Evolutionary conservation across 441 rosid species (phyloP), one percentile per base, ranked within the genome.

Genomic region (Omphalea diandra): DNA sequence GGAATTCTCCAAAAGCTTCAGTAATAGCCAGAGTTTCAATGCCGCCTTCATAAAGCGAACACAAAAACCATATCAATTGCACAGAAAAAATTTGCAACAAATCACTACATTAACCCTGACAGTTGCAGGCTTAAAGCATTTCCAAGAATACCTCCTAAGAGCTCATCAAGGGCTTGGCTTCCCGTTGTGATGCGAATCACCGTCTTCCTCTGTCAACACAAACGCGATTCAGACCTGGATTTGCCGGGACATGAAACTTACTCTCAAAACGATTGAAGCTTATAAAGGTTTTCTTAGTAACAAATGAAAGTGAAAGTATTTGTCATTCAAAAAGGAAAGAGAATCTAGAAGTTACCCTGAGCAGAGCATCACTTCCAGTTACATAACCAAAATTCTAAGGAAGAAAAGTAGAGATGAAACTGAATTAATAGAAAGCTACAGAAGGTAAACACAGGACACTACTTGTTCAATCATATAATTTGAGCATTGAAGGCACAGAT

Each of bases 1-100:
- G 76, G 52, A 88, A 93, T 69, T 88, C 93, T 38, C 97, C 98
- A 88, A 90, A 93, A 74, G 99, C 97, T 89, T 93, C 98, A 12
- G 97, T 93, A 44, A 95, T 91, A 52, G 86, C 83, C 29, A 67
- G 58, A 72, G 99, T 88, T 78, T 90, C 95, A 29, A 93, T 77
- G 22, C 98, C 97, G 69, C 99, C 97, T 93, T 63, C 75, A 2
- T n/a, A 68, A 63, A 67, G 38, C 70, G 66, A 66, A 44, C 44
- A 52, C 38, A 63, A 0, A 68, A 72, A 32, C 35, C 11, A 59
- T n/a, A 52, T 60, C 44, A 56, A n/a, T 46, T 35, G 36, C 60
- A 53, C 44, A 65, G 0, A 72, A 75, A 47, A 7, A 40, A 52
- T 11, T 15, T 24, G 10, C 53, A 47, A 17, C 64, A 36, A 40